Evolutionary conservation across 2,329 filamentous ascomycete species (phyloP), one percentile per base, ranked within the genome.

Genomic region (Arthrocladium fulminans): DNA sequence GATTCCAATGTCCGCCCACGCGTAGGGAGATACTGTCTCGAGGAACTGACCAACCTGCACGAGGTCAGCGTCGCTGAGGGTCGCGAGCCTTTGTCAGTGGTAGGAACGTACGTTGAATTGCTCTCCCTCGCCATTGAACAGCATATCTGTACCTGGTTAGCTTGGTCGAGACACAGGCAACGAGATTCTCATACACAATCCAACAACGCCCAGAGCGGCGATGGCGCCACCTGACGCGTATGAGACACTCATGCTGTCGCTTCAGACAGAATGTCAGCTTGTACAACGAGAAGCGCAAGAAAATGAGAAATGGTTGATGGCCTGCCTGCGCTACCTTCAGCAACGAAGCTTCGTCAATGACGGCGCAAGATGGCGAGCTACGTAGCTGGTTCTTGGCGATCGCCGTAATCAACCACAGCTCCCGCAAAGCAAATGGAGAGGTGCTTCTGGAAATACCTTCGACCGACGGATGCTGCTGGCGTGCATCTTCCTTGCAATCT

Each of bases 41-140:
- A 98, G 81, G 67, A 97, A 97, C 66, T 83, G 83, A 67, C 94
- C 94, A 68, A 97, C 79, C 84, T 88, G 50, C 15, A 29, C 13
- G n/a, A 53, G 27, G 43, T 34, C 24, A 27, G 23, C 24, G 32
- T n/a, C n/a, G n/a, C n/a, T n/a, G n/a, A n/a, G n/a, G n/a, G n/a
- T n/a, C n/a, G n/a, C n/a, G n/a, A 8, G 10, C 17, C 25, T 3
- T 22, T 30, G 35, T 17, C 15, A 17, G 30, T 24, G 40, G 40
- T 39, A 29, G 37, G 46, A 25, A 19, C 80, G 54, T 78, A 88
- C 87, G 72, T 98, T 94, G 73, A 98, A 98, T 51, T 84, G 76
- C 76, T 98, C 90, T 65, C 94, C 92, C 67, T 86, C 88, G 64
- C 88, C 88, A 63, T 92, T 94, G 67, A 98, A 96, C 67, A 98